Base-by-base conservation (phyloP, 805 yeast species). In the Candida maesae region DNA sequence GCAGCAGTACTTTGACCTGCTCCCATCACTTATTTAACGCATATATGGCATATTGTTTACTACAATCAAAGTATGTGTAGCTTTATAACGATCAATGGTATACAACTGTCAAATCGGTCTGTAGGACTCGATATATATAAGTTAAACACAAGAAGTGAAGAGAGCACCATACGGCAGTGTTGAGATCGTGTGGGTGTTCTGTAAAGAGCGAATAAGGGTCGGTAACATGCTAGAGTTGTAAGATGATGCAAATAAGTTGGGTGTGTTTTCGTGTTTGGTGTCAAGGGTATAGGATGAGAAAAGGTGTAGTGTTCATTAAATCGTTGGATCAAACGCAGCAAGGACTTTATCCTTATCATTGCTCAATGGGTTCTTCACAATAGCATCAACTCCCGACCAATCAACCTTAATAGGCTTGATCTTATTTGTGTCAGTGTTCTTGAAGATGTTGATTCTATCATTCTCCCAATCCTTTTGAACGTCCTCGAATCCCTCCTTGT, bases 401-500 rank as follows among this genome's bases (percentile, higher is more conserved):
- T 84, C 91, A 9, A 84, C 86, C 20, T 65, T 60, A 33, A 79
- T 69, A 34, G 68, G 63, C 43, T 82, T 47, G 59, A 68, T 36
- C 67, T 65, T 66, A 68, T 72, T 47, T 1, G 61, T 57, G 61
- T 88, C 95, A 6, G 93, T 78, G 58, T 88, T 89, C 58, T 84
- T 84, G 62, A 89, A 68, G 45, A 88, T 80, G 49, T 78, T 73
- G 36, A 73, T 74, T 54, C 81, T 76, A 62, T 89, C 96, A 43
- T 71, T 70, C 42, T 65, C 64, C 97, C 97, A 90, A 37, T 74
- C 79, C 33, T 70, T 72, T 49, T 77, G 75, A 38, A 85, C 87
- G 58, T 84, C 87, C 53, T 80, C 84, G 57, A 85, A 89, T 1
- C 95, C 96, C 49, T 77, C 74, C 49, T 73, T 76, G 86, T 90